Percentiles rank a stretch among this genome's conserved stretches.
Conservation (phyloP, 1,139 yeast species). For the Debaryomycetaceae sp. region DNA sequence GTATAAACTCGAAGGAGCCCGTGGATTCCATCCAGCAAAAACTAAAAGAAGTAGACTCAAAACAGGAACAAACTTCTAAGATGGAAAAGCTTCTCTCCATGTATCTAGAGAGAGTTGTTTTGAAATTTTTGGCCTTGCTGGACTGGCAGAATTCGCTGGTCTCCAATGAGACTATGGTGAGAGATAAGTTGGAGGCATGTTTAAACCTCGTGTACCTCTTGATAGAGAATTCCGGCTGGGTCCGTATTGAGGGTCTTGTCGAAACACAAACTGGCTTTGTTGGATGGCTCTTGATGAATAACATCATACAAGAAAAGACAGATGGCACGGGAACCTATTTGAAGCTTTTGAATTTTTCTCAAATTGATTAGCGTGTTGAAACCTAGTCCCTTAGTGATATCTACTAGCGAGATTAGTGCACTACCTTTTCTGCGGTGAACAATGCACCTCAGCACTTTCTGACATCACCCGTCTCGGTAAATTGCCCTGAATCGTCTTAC, state of each 20-base stretch:
- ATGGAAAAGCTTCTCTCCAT: constrained; percentile 11
- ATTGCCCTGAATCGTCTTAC: too few species aligned
- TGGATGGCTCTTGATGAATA: neutral
- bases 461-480: too few species aligned
- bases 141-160: constrained; percentile 13
- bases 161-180: constrained; percentile 14
- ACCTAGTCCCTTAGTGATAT: too few species aligned
- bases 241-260: neutral
- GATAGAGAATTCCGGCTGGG: constrained; percentile 5
- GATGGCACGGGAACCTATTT: constrained; percentile 3
- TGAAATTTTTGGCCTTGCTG: constrained; percentile 21
- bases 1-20: constrained; percentile 1
- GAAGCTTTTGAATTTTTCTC: constrained; percentile 3
- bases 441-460: too few species aligned
- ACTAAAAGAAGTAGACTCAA: constrained; percentile 4
- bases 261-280: neutral
- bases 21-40: constrained; percentile 4
- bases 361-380: neutral
- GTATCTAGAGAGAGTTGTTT: constrained; percentile 19
- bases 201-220: constrained; percentile 7
- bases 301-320: constrained; percentile 1
- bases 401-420: too few species aligned
- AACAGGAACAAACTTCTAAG: constrained; percentile 9
- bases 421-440: too few species aligned
- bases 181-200: constrained; percentile 13